Conservation (phyloP, 2,329 filamentous ascomycete genomes). For the Immersiporthe knoxdaviesiana region DNA sequence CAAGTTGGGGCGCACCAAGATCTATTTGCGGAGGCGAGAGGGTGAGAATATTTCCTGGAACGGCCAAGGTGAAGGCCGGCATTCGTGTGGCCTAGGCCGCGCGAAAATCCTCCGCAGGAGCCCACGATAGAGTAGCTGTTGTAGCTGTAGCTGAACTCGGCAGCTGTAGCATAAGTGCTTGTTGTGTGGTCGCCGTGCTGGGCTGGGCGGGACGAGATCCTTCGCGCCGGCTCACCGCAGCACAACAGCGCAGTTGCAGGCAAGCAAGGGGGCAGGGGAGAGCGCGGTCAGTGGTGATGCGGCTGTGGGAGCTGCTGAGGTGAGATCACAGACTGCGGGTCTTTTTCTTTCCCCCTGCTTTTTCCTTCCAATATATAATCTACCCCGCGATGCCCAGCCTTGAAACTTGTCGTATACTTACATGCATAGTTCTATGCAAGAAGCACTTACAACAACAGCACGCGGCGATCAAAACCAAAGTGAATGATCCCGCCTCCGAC, state of each 20-base stretch:
- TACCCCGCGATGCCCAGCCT: conserved; percentile 1
- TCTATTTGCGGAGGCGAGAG: conserved; percentile 1
- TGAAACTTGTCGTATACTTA: not conserved
- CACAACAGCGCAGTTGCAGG: too few relatives aligned
- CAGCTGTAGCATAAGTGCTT: too few relatives aligned
- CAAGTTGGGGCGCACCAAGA: not conserved
- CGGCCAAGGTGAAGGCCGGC: not conserved
- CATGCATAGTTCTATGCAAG: not conserved
- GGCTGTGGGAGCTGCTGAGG: not conserved
- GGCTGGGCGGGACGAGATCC: not conserved
- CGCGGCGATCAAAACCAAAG: not conserved
- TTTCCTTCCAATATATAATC: not conserved
- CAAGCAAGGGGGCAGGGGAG: too few relatives aligned
- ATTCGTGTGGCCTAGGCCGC: not conserved
- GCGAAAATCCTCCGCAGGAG: not conserved
- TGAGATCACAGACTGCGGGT: conserved; percentile 2
- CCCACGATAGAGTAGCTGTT: not conserved
- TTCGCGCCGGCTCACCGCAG: conserved; percentile 1
- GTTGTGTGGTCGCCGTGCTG: too few relatives aligned
- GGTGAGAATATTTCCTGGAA: conserved; percentile 3
- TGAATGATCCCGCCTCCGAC: not conserved
- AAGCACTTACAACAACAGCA: not conserved
- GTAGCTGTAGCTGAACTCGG: too few relatives aligned
- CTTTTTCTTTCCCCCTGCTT: not conserved
- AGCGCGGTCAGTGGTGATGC: not conserved